A percentile compares a stretch with the other conserved stretches of the same genome.
Evolutionary conservation across 2,329 filamentous ascomycete genomes (phyloP).

Genomic region (Trichoderma endophyticum): DNA sequence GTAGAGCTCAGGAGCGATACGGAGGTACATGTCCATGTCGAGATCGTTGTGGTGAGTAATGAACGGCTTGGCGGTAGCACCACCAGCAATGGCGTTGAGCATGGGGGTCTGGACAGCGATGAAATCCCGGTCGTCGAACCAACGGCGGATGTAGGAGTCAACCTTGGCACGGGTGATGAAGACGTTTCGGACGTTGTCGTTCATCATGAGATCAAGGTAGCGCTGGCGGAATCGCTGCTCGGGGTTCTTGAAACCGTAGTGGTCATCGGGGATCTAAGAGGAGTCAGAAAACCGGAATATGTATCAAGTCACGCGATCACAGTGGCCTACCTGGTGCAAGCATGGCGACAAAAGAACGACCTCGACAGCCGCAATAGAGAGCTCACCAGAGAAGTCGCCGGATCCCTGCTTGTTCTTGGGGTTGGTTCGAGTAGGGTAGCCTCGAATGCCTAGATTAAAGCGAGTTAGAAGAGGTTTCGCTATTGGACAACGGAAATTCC

Average conservation of each 20-base stretch:
- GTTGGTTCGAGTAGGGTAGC: slow-evolving; percentile 58
- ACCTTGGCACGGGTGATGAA: slow-evolving; percentile 86
- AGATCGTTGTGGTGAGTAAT: slow-evolving; percentile 94
- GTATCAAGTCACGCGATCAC: not conserved
- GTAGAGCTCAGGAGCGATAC: slow-evolving; percentile 91
- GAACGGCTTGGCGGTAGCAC: slow-evolving; percentile 91
- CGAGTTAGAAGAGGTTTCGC: not conserved
- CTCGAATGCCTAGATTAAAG: slow-evolving; percentile 26
- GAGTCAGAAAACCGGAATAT: not conserved
- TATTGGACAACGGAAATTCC: not conserved
- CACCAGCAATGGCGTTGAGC: slow-evolving; percentile 93
- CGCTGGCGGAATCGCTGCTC: slow-evolving; percentile 91
- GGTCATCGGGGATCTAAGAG: slow-evolving; percentile 64
- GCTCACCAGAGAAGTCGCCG: slow-evolving; percentile 66
- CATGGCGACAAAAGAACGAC: slow-evolving; percentile 85
- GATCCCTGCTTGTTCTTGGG: slow-evolving; percentile 85
- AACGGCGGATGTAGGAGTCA: slow-evolving; percentile 81
- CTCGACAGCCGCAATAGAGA: slow-evolving; percentile 89
- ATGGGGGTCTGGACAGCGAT: slow-evolving; percentile 95
- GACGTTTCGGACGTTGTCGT: slow-evolving; percentile 78
- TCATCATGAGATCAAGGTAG: slow-evolving; percentile 96
- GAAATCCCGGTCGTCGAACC: slow-evolving; percentile 85
- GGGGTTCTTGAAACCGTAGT: slow-evolving; percentile 93
- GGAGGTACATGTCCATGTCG: slow-evolving; percentile 91
- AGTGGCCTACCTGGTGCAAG: slow-evolving; percentile 58